These are phyloP conservation scores for Orbilia ellipsospora DNA, from an alignment of 2,329 filamentous ascomycete genomes.

Conservation along the genomic window DNA sequence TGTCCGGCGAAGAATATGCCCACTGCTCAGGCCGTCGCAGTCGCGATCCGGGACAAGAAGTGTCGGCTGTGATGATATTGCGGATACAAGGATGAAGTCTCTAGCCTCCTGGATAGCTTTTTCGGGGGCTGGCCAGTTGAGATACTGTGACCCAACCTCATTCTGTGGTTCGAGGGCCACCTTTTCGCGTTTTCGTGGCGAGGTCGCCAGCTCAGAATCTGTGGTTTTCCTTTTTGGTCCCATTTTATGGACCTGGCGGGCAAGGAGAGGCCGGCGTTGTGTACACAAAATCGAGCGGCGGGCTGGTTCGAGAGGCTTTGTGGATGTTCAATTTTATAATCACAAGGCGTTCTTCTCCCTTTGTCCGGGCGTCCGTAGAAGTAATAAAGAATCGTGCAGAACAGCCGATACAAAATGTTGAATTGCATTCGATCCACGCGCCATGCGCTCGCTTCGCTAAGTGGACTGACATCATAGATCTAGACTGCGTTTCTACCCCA, in stretches of 20 bases:
- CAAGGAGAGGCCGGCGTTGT: no score
- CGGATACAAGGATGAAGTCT: slow-evolving; percentile 5
- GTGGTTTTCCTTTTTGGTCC: slow-evolving; percentile 1
- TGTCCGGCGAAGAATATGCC: slow-evolving; percentile 72
- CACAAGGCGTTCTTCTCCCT: no score
- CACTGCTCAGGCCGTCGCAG: slow-evolving; percentile 74
- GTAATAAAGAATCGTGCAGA: no score
- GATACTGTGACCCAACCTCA: neutral
- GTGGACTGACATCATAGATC: no score
- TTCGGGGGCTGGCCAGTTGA: slow-evolving; percentile 12
- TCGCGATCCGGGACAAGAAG: slow-evolving; percentile 77
- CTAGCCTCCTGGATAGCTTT: slow-evolving; percentile 7
- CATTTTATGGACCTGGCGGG: neutral
- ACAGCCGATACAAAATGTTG: no score
- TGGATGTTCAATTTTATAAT: no score
- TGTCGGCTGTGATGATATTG: slow-evolving; percentile 7
- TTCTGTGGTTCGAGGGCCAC: neutral
- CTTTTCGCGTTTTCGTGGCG: slow-evolving; percentile 4
- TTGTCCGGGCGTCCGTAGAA: no score
- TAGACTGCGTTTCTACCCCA: no score
- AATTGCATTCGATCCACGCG: no score
- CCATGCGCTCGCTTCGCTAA: no score
- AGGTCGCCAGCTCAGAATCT: neutral
- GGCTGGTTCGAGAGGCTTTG: no score
- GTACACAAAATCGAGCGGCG: no score